These are phyloP conservation scores for Trypanosoma avium DNA, from an alignment of 208 protist genomes.

Conservation along the genomic window DNA sequence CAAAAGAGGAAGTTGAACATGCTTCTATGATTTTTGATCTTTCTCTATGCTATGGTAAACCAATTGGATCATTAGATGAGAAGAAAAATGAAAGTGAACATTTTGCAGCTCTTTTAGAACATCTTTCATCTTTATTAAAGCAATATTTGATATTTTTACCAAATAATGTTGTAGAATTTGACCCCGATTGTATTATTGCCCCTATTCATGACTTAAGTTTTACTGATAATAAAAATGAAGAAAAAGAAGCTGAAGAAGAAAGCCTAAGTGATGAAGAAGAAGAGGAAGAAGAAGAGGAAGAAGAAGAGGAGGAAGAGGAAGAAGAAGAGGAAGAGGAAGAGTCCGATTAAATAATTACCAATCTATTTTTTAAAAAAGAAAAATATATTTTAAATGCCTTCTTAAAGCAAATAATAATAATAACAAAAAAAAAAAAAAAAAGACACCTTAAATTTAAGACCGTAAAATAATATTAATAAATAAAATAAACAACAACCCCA, in stretches of 20 bases:
- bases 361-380: too few species aligned
- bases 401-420: conserved; percentile 10
- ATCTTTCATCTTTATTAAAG: conserved; percentile 49
- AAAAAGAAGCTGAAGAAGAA: conserved; percentile 28
- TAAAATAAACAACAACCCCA: too few species aligned
- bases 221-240: conserved; percentile 20
- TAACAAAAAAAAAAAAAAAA: conserved; percentile 11
- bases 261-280: conserved; percentile 26
- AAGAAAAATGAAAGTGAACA: conserved; percentile 41
- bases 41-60: conserved; percentile 46
- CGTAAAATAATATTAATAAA: too few species aligned
- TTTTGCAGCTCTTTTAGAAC: conserved; percentile 49
- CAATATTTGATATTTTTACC: conserved; percentile 71
- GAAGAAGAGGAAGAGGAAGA: conserved; percentile 37
- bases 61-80: conserved; percentile 19
- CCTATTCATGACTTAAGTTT: conserved; percentile 64
- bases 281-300: conserved; percentile 32
- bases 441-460: too few species aligned
- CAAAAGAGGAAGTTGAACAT: conserved; percentile 46
- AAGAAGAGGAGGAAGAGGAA: conserved; percentile 36
- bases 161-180: conserved; percentile 81
- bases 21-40: conserved; percentile 63
- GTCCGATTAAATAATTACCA: conserved; percentile 9
- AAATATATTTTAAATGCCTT: conserved; percentile 6
- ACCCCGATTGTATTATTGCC: conserved; percentile 65